Evolutionary conservation across 106 monocot genomes (phyloP), one percentile per base, ranked within the genome.

Genomic region (Allium cepa): DNA sequence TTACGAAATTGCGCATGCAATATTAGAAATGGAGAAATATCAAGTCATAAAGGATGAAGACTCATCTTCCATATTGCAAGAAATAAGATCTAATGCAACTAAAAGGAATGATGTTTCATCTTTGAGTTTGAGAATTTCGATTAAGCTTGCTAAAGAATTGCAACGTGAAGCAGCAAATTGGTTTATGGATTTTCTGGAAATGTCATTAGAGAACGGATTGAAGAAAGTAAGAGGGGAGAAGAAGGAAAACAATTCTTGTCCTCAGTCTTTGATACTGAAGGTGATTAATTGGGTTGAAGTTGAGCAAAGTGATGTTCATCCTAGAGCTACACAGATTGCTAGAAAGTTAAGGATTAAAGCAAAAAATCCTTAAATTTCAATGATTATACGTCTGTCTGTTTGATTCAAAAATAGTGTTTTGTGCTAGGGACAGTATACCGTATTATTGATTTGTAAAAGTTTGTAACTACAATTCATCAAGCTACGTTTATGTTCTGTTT

Each of bases 211-310:
- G 12, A 70, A 53, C 6, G 87, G 90, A 12, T 11, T 67, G 9
- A 53, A 67, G 52, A 53, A 67, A n/a, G 66, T 3, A 47, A 50
- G n/a, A 50, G 50, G 26, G 7, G 45, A 55, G 15, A 55, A 55
- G 28, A 26, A 18, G 22, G 10, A 8, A 28, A 28, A 18, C 26
- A 60, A 2, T 9, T 61, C 84, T 57, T 62, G 86, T 57, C 84
- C 88, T 0, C 88, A 97, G 53, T 83, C 82, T 1, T 46, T 90
- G 69, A 76, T 92, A 59, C 66, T 97, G 7, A 85, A 90, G 56
- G 87, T 97, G 47, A 79, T 97, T 26, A 97, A 97, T 75, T 97
- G 97, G 97, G 60, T 97, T 26, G 89, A 92, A 74, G 71, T 90
- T 74, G 97, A 97, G 75, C 91, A 89, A 66, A 74, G 70, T 47